Conservation (phyloP, 2,329 filamentous ascomycete species). For the Xylariales sp. region DNA sequence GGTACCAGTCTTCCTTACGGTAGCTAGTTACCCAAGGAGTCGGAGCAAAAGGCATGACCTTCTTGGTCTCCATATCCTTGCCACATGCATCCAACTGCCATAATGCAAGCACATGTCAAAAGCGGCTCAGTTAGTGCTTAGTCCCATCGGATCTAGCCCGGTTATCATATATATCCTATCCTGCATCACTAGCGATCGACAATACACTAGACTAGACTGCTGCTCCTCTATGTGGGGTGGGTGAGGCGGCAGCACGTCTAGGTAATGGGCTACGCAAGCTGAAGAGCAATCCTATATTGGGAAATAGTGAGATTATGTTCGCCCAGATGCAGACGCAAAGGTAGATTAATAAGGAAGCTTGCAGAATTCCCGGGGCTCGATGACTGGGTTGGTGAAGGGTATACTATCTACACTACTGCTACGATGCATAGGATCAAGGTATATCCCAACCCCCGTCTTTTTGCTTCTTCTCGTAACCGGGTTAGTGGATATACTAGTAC, state of each 20-base stretch:
- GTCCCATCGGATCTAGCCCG: constrained; percentile 31
- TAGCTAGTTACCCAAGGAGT: constrained; percentile 21
- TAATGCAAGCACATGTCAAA: constrained; percentile 13
- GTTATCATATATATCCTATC: constrained; percentile 14
- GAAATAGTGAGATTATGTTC: constrained; percentile 15
- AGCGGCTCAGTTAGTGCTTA: constrained; percentile 5
- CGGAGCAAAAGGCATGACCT: constrained; percentile 24
- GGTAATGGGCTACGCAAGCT: constrained; percentile 2
- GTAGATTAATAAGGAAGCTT: constrained; percentile 23
- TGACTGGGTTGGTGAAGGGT: constrained; percentile 3
- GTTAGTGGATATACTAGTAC: constrained; percentile 14
- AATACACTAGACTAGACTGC: not conserved
- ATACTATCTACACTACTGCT: constrained; percentile 1
- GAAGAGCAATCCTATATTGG: constrained; percentile 24
- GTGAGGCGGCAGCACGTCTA: not conserved
- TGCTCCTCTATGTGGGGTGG: constrained; percentile 22
- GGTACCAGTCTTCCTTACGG: constrained; percentile 6
- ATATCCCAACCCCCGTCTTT: not conserved
- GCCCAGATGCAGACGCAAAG: constrained; percentile 12
- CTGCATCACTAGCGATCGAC: constrained; percentile 16
- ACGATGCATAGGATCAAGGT: not conserved
- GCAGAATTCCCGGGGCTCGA: not conserved
- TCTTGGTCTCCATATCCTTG: constrained; percentile 6
- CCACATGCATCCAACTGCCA: constrained; percentile 17
- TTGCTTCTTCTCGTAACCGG: constrained; percentile 13